A percentile compares a stretch with the other conserved stretches of the same genome.
These are phyloP conservation scores for Fraxinus platypoda DNA, from an alignment of 305 asterid genomes.

Conservation along the genomic window DNA sequence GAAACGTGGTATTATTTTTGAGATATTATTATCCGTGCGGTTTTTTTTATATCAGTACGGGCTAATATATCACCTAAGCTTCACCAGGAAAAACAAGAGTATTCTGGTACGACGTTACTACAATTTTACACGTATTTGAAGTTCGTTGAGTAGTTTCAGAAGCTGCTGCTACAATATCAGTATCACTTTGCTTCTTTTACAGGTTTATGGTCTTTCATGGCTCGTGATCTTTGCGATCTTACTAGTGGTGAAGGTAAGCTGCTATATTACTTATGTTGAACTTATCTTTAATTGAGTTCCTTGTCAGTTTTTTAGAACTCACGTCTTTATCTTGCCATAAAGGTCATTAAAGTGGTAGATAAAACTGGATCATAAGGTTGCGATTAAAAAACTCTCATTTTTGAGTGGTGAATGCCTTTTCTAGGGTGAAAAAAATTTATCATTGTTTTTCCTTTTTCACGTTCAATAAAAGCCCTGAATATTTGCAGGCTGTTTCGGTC, in stretches of 20 bases:
- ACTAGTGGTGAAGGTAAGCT: conserved; percentile 69
- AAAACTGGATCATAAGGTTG: not conserved
- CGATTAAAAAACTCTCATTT: not conserved
- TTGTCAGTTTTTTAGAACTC: not conserved
- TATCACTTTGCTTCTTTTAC: conserved; percentile 20
- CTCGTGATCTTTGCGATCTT: conserved; percentile 63
- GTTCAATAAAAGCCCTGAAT: conserved; percentile 7
- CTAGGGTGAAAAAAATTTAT: not conserved
- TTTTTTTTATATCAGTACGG: conserved; percentile 92
- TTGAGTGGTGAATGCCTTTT: not conserved
- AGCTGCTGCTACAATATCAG: not conserved
- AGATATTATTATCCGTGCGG: conserved; percentile 78
- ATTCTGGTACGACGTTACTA: conserved; percentile 54
- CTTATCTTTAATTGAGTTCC: not conserved
- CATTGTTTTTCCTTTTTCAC: not conserved
- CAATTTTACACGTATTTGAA: not conserved
- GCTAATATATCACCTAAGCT: conserved; percentile 81
- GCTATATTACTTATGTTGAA: conserved; percentile 9
- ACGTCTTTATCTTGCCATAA: not conserved
- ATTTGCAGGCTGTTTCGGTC: conserved; percentile 58
- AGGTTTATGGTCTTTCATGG: conserved; percentile 93
- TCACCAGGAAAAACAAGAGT: conserved; percentile 43
- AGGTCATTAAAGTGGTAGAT: not conserved
- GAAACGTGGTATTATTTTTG: conserved; percentile 65
- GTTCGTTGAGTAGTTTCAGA: not conserved